Evolutionary conservation across 306 rosid species (phyloP), one percentile per base, ranked within the genome.

Genomic region (Crataegus laevigata): DNA sequence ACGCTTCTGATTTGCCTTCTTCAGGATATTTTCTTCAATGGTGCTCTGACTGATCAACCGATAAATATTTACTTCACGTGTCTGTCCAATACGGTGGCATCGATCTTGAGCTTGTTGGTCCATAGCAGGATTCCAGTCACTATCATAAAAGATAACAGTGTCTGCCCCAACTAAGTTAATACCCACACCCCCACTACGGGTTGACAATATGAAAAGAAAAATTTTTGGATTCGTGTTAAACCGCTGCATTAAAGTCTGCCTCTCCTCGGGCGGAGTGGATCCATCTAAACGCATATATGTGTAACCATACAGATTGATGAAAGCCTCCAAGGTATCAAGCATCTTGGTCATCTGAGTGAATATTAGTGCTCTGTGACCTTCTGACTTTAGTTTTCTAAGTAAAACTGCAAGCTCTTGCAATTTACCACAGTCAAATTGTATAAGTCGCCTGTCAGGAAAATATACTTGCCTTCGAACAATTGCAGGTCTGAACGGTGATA

Each of bases 41-140:
- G 99, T 94, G 84, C 97, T 84, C 71, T 92, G 92, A 87, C 99
- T 94, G 67, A 94, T 94, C 82, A 94, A 84, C 79, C 97, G 89
- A 81, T 92, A 94, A 71, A 94, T 92, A 82, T 92, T 90, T 72
- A 94, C 99, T 89, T 94, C 99, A 3, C 99, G 96, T 58, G 99
- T 94, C 88, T 94, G 99, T 78, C 99, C 99, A 74, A 94, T 94
- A 75, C 97, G 91, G 80, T 94, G 99, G 90, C 99, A 94, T 59
- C 99, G 87, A 88, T 94, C 99, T 87, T 94, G 99, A 78, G 97
- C 99, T 80, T 94, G 99, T 75, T 92, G 96, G 89, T 92, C 99
- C 99, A 94, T 94, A 71, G 97, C 97, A 77, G 99, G 99, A 86
- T 94, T 94, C 97, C 99, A 94, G 88, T 94, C 99, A 74, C 97